Evolutionary conservation across 83 land plant genomes (phyloP), one percentile per base, ranked within the genome.

Genomic region (Picea abies): DNA sequence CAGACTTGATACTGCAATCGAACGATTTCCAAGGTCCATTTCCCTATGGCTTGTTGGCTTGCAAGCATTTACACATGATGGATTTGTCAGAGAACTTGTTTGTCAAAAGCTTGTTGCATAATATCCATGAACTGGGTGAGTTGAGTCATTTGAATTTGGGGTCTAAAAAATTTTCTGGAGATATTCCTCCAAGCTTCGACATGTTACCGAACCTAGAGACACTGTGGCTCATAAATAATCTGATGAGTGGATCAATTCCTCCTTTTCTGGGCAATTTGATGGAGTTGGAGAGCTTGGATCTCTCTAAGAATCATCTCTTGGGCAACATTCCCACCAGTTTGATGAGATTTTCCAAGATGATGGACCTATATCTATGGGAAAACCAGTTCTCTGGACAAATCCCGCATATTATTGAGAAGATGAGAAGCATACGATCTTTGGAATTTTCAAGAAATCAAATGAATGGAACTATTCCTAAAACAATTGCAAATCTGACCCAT

Each of bases 391-490:
- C 87, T 37, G 89, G 94, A 63, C 39, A 78, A 19, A 83, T 91
- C 76, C 92, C 88, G 3, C 60, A 17, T 5, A 63, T 81, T 12
- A 39, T 89, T 77, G 85, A 78, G 17, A 66, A 64, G 11, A 82
- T 89, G 62, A 68, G n/a, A 61, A 87, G 81, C 26, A 81, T 91
- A 52, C 32, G 77, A 1, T 81, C 86, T 20, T 82, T 91, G 62
- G 89, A 89, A 66, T 37, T 87, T 1, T 82, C 84, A 61, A 84
- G 80, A 17, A 91, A 91, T 63, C 61, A 19, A 2, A 58, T 89
- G 17, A 67, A 83, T 12, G 91, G 93, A 5, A 83, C 56, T 26
- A 82, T 90, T 15, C 81, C 87, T 2, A 84, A 84, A 5, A 23
- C 5, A 4, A 23, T 87, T 5, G 20, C n/a, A 65, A 82, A 81